Base-by-base conservation (phyloP, 2,329 filamentous ascomycete species). In the Graphilbum ipis-grandicollis region DNA sequence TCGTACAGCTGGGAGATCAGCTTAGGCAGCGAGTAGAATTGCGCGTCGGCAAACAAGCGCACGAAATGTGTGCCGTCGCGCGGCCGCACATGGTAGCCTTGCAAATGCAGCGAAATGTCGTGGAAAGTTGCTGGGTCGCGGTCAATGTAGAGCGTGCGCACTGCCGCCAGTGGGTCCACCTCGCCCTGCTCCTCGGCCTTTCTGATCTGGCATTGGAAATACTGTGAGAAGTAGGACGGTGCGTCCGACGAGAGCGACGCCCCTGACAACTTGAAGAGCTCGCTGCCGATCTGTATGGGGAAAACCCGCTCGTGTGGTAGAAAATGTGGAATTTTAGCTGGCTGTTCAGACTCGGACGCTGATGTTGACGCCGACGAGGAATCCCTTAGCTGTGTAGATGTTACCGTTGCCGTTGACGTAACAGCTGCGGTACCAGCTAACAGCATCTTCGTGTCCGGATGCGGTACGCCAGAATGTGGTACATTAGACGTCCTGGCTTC, bases 161-260 rank as follows among this genome's bases (percentile, higher is more conserved):
- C 62, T 33, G 58, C 55, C 5, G 50, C 45, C 29, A 50, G 54
- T 5, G 57, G 10, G 10, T 17, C 40, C 38, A 70, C 66, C 38
- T 73, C 65, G 40, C 69, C 69, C 39, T 67, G 66, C 33, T 69
- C 65, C 41, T 74, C 67, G 34, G 69, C 76, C 46, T 64, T 59
- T 39, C 71, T 68, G 30, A 94, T 58, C 58, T 94, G 86, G 48
- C 82, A 81, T 47, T 76, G 68, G 56, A 96, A 96, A 61, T 90
- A 94, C 47, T 84, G 79, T 17, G 88, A 93, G 59, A 96, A 94
- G 56, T 94, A 94, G 35, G 86, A 94, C 40, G 88, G 88, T 50
- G 85, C 88, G 57, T 83, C 78, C 30, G 75, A 82, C 14, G 75
- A 80, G 34, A 82, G 60, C 3, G 77, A 81, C 17, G 77, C 77